Base-by-base conservation (phyloP, 202 grass and related monocot genomes). In the Panicum hallii region DNA sequence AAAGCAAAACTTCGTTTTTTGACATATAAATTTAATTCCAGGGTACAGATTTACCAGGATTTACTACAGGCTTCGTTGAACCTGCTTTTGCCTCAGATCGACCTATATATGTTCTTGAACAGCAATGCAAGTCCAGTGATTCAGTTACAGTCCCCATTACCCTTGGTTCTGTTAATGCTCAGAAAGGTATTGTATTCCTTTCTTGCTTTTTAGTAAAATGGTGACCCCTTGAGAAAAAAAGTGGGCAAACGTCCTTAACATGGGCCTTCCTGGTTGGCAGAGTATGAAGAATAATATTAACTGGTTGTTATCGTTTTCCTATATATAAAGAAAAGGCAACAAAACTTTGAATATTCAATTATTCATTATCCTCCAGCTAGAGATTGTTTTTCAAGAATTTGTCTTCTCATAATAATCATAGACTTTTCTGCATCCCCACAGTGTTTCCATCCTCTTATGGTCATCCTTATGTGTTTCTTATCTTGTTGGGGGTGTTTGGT, bases 1-100 rank as follows among this genome's bases (percentile, higher is more conserved):
- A 30, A 53, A 66, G 62, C 5, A 20, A 14, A 54, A 40, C 36
- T n/a, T 63, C 47, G 32, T 28, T 75, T 32, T 48, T 82, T 84
- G 48, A 47, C 23, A 76, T 90, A 32, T 75, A 80, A 77, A 54
- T 84, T 32, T 43, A 77, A 64, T 86, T 84, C 15, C 60, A 92
- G 91, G 91, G 87, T 7, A 92, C 91, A 67, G 87, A 92, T 74
- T 16, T 67, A 56, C 38, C 70, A 9, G 85, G 84, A 79, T 74
- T 45, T 78, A 69, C 85, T 69, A 82, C 91, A 0, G 65, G 55
- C 9, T 87, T 93, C n/a, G 30, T 90, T 69, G 87, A 93, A 52
- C 81, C 84, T 75, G 85, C 80, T 87, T 79, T 93, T 77, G 4
- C 49, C 52, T 87, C 84, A 5, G 67, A 72, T 70, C 43, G 58